These are phyloP conservation scores for Fragaria nilgerrensis DNA, from an alignment of 306 rosid genomes.

Conservation along the genomic window DNA sequence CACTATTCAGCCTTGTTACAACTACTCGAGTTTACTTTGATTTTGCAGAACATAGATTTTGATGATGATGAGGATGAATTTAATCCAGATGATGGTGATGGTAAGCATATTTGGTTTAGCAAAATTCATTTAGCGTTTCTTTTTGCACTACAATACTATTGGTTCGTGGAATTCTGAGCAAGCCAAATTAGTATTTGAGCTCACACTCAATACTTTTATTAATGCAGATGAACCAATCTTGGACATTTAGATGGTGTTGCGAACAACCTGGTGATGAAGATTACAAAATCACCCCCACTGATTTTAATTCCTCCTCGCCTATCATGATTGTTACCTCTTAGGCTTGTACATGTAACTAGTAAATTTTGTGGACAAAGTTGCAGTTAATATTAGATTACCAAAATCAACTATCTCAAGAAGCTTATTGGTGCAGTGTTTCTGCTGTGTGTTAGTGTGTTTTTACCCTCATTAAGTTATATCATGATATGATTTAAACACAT, in stretches of 20 bases:
- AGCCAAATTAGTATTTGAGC: neutral
- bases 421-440: neutral
- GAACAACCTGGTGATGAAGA: neutral
- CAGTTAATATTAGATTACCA: neutral
- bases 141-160: neutral
- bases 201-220: neutral
- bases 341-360: neutral
- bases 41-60: constrained; percentile 6
- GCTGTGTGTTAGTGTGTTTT: neutral
- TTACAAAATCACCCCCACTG: too few relatives aligned
- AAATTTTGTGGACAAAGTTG: neutral
- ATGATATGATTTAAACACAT: neutral
- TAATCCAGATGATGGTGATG: constrained; percentile 1
- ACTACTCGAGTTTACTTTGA: neutral
- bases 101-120: neutral
- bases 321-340: neutral
- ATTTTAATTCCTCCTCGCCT: neutral
- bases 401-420: neutral
- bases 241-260: neutral
- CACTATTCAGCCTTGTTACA: neutral
- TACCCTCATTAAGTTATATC: neutral
- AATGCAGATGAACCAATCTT: constrained; percentile 5
- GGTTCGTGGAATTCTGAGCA: neutral
- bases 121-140: neutral
- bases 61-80: constrained; percentile 19